A percentile compares a stretch with the other conserved stretches of the same genome.
These are phyloP conservation scores for Phytopythium litorale DNA, from an alignment of 352 stramenopile genomes.

Conservation along the genomic window DNA sequence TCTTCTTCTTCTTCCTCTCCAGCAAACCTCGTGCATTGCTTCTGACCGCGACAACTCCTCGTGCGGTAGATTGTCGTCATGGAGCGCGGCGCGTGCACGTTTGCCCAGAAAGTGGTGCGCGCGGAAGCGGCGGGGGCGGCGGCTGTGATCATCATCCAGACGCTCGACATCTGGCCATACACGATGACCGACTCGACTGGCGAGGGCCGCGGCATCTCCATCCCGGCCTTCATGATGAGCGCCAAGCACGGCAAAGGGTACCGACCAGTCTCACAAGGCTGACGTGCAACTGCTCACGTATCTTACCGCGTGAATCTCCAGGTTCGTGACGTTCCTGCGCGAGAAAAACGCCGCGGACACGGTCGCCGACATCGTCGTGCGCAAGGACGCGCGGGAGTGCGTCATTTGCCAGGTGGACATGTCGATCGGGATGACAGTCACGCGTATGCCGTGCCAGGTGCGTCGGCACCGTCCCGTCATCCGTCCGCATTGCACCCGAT, in stretches of 20 bases:
- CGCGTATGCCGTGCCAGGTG: slow-evolving; percentile 70
- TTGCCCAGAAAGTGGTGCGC: slow-evolving; percentile 68
- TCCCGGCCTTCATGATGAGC: slow-evolving; percentile 81
- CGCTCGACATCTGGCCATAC: slow-evolving; percentile 73
- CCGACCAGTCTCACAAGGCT: neutral
- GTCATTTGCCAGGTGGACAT: slow-evolving; percentile 82
- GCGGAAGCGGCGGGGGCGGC: slow-evolving; percentile 50
- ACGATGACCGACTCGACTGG: slow-evolving; percentile 80
- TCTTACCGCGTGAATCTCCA: slow-evolving; percentile 12
- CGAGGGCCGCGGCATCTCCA: slow-evolving; percentile 49
- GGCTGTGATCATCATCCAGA: slow-evolving; percentile 71
- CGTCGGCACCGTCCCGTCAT: neutral
- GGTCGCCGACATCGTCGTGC: slow-evolving; percentile 47
- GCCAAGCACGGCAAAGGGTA: slow-evolving; percentile 63
- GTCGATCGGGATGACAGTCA: slow-evolving; percentile 63
- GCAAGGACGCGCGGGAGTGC: slow-evolving; percentile 69
- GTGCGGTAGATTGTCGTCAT: slow-evolving; percentile 61
- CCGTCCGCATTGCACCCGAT: no score
- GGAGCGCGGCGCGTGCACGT: slow-evolving; percentile 63
- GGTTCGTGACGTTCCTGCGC: slow-evolving; percentile 59
- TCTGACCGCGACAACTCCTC: neutral
- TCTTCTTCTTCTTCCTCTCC: no score
- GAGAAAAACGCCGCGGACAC: slow-evolving; percentile 16
- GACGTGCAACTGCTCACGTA: neutral
- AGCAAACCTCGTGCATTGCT: neutral